Evolutionary conservation across 805 yeast species (phyloP).

Genomic region (Wickerhamiella qilinensis): DNA sequence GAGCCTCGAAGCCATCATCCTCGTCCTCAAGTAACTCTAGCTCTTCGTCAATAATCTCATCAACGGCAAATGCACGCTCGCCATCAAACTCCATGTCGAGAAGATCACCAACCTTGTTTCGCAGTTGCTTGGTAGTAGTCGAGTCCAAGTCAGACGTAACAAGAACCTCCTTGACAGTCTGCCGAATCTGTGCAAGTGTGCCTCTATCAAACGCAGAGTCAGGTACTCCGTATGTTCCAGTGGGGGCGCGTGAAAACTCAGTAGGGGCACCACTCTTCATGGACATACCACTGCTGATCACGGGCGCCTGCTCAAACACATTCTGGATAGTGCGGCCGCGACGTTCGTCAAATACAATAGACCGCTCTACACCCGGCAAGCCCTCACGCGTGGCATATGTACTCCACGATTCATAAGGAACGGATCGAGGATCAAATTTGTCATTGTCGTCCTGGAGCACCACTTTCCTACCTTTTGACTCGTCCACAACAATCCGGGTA

Average conservation of each 20-base stretch:
- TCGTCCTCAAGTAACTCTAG: constrained; percentile 11
- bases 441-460: constrained; percentile 22
- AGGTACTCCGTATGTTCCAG: not conserved
- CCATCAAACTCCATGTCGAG: constrained; percentile 21
- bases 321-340: constrained; percentile 20
- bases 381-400: constrained; percentile 23
- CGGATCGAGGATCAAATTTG: constrained; percentile 21
- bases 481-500: constrained; percentile 40
- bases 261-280: not conserved
- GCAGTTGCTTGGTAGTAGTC: constrained; percentile 22
- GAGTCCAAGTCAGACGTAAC: constrained; percentile 20
- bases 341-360: constrained; percentile 21
- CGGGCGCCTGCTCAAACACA: constrained; percentile 11
- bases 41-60: constrained; percentile 22
- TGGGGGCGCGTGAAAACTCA: not conserved
- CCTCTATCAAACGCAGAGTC: constrained; percentile 14
- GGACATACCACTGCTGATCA: not conserved
- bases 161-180: constrained; percentile 20
- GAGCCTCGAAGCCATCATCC: constrained; percentile 1
- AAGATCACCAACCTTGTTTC: constrained; percentile 23
- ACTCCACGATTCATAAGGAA: constrained; percentile 26
- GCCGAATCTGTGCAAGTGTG: constrained; percentile 16
- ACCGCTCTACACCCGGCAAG: constrained; percentile 24
- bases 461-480: constrained; percentile 33
- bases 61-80: constrained; percentile 19